Evolutionary conservation across 192 early-diverging fungal genomes (phyloP), one percentile per base, ranked within the genome.

Genomic region (Coemansia javaensis): DNA sequence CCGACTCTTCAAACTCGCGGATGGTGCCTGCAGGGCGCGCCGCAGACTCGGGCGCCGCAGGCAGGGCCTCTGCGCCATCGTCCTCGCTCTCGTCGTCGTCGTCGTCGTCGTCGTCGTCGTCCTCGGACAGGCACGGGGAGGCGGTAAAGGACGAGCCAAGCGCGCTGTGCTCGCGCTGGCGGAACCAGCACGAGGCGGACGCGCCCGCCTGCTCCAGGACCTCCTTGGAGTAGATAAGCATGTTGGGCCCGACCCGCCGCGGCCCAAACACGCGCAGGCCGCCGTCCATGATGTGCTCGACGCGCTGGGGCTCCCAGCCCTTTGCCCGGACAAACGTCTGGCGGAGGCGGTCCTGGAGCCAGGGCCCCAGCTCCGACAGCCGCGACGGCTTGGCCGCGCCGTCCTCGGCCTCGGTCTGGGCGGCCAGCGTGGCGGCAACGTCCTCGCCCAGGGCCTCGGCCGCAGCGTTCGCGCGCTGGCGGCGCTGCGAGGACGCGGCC

Each of bases 1-100:
- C 77, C 40, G 83, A 81, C 59, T 87, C 83, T 22, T 92, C 90
- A 50, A 90, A 67, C 59, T 88, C 85, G 28, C 70, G 59, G 18
- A 83, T 70, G 0, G 64, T 60, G 34, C 79, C 47, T 0, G 49
- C 31, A 5, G 43, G 48, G 18, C 80, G 56, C 9, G 50, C 18
- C n/a, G 33, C 5, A 21, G 18, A 17, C 4, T 34, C 20, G 7
- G 20, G 7, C 2, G 34, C 14, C 17, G 35, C 28, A 7, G 20
- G 21, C 5, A 17, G 13, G 16, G 44, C 51, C 16, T 63, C 63
- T 2, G 32, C 32, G 13, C n/a, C n/a, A n/a, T n/a, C n/a, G n/a
- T n/a, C n/a, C n/a, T 63, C 57, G 40, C 56, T 56, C 5, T 63
- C 71, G 0, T 73, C 63, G 21, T 48, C 48, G 11, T 62, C 28